Percentiles rank a stretch among this genome's conserved stretches.
Evolutionary conservation across 768 basidiomycete species (phyloP).

Genomic region (Lactarius deliciosus): DNA sequence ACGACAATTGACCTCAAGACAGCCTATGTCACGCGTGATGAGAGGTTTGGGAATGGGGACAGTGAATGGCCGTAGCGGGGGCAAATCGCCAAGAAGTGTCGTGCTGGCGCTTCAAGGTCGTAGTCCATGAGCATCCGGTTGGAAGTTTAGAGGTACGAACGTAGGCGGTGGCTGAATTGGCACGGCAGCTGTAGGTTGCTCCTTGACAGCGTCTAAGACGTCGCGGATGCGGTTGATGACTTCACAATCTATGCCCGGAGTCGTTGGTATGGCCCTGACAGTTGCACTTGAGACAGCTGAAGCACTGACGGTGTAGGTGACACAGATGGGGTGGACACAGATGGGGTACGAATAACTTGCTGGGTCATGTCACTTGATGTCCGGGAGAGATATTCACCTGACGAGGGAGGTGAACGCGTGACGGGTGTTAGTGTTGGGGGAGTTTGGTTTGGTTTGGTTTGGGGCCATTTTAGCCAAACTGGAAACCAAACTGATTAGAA

Average conservation of each 20-base stretch:
- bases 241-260: conserved; percentile 36
- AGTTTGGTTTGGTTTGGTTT: too few relatives aligned
- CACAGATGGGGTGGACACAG: too few relatives aligned
- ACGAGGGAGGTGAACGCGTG: too few relatives aligned
- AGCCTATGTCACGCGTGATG: conserved; percentile 19
- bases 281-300: too few relatives aligned
- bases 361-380: too few relatives aligned
- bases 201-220: conserved; percentile 56
- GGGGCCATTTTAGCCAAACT: too few relatives aligned
- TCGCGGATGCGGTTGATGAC: conserved; percentile 49
- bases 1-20: background rate
- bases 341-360: too few relatives aligned
- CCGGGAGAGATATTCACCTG: too few relatives aligned
- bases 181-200: conserved; percentile 43
- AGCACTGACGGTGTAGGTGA: too few relatives aligned
- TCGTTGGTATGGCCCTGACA: conserved; percentile 30
- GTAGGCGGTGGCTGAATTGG: conserved; percentile 51
- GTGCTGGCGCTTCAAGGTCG: conserved; percentile 47
- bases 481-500: too few relatives aligned
- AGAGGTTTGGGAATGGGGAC: conserved; percentile 21
- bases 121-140: conserved; percentile 42
- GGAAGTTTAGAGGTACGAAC: conserved; percentile 54
- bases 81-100: conserved; percentile 34
- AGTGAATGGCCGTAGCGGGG: conserved; percentile 33
- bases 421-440: too few relatives aligned